Conservation (phyloP, 2,329 filamentous ascomycete species). For the Oidium heveae region DNA sequence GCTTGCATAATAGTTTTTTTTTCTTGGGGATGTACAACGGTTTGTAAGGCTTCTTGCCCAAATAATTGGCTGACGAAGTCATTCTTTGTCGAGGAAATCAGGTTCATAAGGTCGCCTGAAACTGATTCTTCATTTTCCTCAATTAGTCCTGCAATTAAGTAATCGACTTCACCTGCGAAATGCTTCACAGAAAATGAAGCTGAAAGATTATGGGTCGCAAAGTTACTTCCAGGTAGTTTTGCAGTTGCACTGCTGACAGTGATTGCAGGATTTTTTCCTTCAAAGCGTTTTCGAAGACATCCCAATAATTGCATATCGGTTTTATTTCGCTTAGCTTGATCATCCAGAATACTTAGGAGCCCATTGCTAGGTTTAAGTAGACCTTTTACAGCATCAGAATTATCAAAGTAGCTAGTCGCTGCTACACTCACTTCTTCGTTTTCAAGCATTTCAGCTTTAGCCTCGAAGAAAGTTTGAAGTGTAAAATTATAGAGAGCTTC, state of each 20-base stretch:
- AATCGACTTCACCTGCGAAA: constrained; percentile 91
- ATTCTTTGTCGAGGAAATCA: constrained; percentile 71
- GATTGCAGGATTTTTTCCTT: constrained; percentile 82
- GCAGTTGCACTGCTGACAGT: constrained; percentile 49
- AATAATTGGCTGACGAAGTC: constrained; percentile 77
- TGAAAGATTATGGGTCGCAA: constrained; percentile 55
- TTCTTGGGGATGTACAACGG: constrained; percentile 80
- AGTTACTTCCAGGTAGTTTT: constrained; percentile 68
- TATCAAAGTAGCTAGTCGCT: constrained; percentile 92
- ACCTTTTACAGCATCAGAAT: constrained; percentile 78
- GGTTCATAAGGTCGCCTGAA: constrained; percentile 82
- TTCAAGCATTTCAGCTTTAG: constrained; percentile 78
- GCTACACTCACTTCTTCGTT: constrained; percentile 79
- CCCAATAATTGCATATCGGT: constrained; percentile 79
- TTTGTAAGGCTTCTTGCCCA: constrained; percentile 84
- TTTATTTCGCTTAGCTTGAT: constrained; percentile 75
- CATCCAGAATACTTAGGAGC: constrained; percentile 78
- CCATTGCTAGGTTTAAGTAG: constrained; percentile 84
- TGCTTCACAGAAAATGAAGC: constrained; percentile 79
- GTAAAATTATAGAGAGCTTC: constrained; percentile 86
- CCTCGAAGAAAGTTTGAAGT: constrained; percentile 86
- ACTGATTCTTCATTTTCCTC: constrained; percentile 95
- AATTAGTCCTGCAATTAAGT: constrained; percentile 61
- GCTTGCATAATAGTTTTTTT: constrained; percentile 81
- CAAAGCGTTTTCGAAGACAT: constrained; percentile 74